Conservation (phyloP, 2,329 filamentous ascomycete genomes). For the Thelonectria discophora region DNA sequence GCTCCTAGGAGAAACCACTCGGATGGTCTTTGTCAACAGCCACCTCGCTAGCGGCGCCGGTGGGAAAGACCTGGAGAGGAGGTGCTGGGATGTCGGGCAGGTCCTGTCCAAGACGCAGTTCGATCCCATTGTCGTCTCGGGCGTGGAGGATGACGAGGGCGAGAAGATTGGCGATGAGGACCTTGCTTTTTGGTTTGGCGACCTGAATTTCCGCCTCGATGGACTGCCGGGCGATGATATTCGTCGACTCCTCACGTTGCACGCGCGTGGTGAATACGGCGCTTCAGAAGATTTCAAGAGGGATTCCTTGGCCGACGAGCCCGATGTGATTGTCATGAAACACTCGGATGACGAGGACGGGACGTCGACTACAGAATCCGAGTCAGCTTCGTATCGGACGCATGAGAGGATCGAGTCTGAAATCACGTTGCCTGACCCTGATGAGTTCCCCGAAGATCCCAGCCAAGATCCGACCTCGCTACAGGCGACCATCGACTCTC, state of each 20-base stretch:
- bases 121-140: slow-evolving; percentile 72
- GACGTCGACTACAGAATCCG: slow-evolving; percentile 41
- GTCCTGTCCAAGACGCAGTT: slow-evolving; percentile 82
- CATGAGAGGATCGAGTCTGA: slow-evolving; percentile 52
- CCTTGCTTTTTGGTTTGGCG: slow-evolving; percentile 95
- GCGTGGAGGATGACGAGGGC: slow-evolving; percentile 70
- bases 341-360: slow-evolving; percentile 58
- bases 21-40: slow-evolving; percentile 88
- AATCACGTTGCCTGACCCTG: slow-evolving; percentile 64
- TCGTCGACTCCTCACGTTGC: slow-evolving; percentile 80
- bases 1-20: slow-evolving; percentile 87
- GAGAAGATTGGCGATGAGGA: slow-evolving; percentile 88
- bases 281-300: slow-evolving; percentile 53
- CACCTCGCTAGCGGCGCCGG: slow-evolving; percentile 91
- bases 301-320: slow-evolving; percentile 51
- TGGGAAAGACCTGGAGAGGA: slow-evolving; percentile 77
- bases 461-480: slow-evolving; percentile 84
- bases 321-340: slow-evolving; percentile 60
- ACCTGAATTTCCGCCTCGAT: slow-evolving; percentile 93
- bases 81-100: slow-evolving; percentile 90
- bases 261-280: slow-evolving; percentile 81
- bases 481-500: slow-evolving; percentile 85
- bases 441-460: slow-evolving; percentile 73
- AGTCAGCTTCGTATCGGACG: slow-evolving; percentile 45
- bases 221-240: slow-evolving; percentile 92